Percentiles rank a stretch among this genome's conserved stretches.
These are phyloP conservation scores for Dovyalis caffra DNA, from an alignment of 345 rosid genomes.

Conservation along the genomic window DNA sequence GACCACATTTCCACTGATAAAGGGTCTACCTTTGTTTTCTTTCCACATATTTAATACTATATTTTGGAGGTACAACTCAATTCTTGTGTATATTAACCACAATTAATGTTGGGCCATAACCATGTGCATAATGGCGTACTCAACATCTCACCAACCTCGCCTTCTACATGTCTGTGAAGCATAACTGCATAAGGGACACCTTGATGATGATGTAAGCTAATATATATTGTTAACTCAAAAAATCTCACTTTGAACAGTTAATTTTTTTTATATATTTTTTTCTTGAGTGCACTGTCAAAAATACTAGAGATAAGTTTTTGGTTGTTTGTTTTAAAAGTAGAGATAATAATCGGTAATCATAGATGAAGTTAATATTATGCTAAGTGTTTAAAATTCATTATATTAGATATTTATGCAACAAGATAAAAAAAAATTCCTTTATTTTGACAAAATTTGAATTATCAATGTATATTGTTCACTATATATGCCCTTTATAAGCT, in stretches of 20 bases:
- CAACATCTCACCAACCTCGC: not conserved
- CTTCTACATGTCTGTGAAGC: not conserved
- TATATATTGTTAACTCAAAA: no score
- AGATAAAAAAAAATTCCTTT: no score
- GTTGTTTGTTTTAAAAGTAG: no score
- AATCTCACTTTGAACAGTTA: not conserved
- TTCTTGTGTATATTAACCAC: not conserved
- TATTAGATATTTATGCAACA: no score
- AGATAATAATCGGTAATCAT: not conserved
- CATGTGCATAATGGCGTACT: not conserved
- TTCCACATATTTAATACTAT: not conserved
- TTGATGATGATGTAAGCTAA: not conserved
- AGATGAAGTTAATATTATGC: no score
- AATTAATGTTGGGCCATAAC: not conserved
- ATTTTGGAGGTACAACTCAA: not conserved
- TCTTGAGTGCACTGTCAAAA: not conserved
- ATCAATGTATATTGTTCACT: no score
- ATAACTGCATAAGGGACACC: not conserved
- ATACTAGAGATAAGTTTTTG: not conserved
- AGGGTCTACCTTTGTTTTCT: slow-evolving; percentile 14
- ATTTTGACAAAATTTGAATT: no score
- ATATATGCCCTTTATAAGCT: no score
- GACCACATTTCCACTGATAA: slow-evolving; percentile 15
- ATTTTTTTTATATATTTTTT: not conserved
- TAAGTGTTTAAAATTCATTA: no score